Base-by-base conservation (phyloP, 1,139 yeast genomes). In the Kurtzmaniella quercitrusa region DNA sequence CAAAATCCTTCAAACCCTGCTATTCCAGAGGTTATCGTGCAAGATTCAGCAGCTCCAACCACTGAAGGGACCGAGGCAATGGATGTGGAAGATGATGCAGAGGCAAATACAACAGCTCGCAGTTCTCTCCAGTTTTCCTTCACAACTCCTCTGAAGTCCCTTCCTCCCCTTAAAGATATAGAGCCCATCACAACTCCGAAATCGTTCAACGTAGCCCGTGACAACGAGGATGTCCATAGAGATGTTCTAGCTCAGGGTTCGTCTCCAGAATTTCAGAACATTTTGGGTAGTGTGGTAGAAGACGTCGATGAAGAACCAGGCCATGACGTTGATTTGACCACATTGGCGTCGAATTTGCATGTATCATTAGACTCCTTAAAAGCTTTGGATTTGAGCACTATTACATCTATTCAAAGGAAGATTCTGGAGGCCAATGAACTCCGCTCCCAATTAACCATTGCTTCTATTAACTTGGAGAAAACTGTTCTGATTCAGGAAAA, bases 381-480 rank as follows among this genome's bases (percentile, higher is more conserved):
- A n/a, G 14, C 15, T 12, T 36, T 36, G 21, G 27, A 36, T 34
- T 44, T 48, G 1, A 51, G 46, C 0, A 44, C 71, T 0, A 44
- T 75, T 3, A 58, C 60, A 4, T 66, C 66, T 21, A 56, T 84
- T 19, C 63, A 68, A 4, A 57, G 62, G 2, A 75, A 73, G 47
- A 67, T 83, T 1, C 56, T 67, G 2, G 81, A 79, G 46, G 66
- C 67, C 48, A 75, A 79, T 40, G 71, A 71, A 2, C 47, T 82
- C 34, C 66, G 70, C 46, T 75, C 86, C 1, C 80, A 79, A 48
- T 68, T 73, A 40, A 60, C 79, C 17, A 65, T 79, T 18, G 58
- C 77, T 27, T 77, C 78, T 54, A 70, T 82, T 19, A 73, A 74
- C 42, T 65, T 70, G 43, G 89, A 83, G 54, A 86, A 79, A 51